Conservation (phyloP, 164 flowering plant genomes). For the Umbilicus rupestris region DNA sequence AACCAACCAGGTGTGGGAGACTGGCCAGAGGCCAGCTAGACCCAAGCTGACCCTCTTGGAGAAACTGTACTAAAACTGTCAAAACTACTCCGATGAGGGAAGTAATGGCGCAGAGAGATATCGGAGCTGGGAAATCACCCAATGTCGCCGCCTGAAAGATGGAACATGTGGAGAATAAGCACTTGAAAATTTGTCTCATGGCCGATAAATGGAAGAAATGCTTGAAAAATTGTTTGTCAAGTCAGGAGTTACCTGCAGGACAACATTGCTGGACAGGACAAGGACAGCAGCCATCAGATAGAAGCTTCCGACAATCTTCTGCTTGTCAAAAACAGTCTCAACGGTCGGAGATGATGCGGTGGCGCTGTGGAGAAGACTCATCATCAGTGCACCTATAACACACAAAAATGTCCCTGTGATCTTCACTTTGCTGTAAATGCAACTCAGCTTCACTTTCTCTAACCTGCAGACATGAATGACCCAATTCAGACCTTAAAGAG, state of each 20-base stretch:
- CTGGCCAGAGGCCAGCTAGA: constrained; percentile 20
- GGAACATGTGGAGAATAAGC: too few relatives aligned
- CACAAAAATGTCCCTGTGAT: constrained; percentile 71
- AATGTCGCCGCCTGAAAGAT: constrained; percentile 51
- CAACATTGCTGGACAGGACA: constrained; percentile 39
- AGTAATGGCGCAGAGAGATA: constrained; percentile 51
- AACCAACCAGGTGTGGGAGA: constrained; percentile 20
- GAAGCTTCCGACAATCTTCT: constrained; percentile 47
- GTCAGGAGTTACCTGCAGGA: constrained; percentile 77
- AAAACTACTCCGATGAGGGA: constrained; percentile 46
- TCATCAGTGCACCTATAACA: constrained; percentile 55
- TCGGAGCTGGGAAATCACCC: constrained; percentile 70
- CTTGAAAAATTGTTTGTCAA: too few relatives aligned
- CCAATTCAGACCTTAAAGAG: background rate
- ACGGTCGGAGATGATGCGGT: background rate
- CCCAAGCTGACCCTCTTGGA: constrained; percentile 28
- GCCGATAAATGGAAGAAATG: too few relatives aligned
- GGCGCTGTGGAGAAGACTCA: constrained; percentile 52
- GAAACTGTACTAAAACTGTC: constrained; percentile 25
- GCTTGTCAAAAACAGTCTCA: constrained; percentile 18
- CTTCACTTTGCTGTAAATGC: constrained; percentile 57
- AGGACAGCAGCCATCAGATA: constrained; percentile 60
- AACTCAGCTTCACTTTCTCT: constrained; percentile 49
- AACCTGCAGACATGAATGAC: constrained; percentile 28
- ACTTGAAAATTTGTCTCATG: too few relatives aligned